Evolutionary conservation across 1,284 basidiomycete genomes (phyloP).

Genomic region (Quambalaria eucalypti): DNA sequence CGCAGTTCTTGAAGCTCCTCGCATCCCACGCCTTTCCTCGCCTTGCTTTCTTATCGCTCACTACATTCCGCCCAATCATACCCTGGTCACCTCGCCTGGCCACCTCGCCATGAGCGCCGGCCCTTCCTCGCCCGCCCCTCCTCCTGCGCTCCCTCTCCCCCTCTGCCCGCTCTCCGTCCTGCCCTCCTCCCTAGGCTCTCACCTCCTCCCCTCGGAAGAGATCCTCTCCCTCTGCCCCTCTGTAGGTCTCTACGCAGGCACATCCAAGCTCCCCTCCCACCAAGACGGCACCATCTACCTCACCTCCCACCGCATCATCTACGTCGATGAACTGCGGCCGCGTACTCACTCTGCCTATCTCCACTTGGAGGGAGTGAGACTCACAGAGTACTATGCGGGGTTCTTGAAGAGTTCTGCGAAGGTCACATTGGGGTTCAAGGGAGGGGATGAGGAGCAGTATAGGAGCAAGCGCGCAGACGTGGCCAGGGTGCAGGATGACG

Average conservation of each 20-base stretch:
- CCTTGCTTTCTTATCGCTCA: no score
- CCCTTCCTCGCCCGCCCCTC: no score
- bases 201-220: conserved; percentile 32
- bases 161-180: conserved; percentile 25
- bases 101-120: no score
- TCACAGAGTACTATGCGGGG: conserved; percentile 83
- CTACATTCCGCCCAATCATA: no score
- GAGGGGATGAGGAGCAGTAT: conserved; percentile 11
- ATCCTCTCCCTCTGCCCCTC: conserved; percentile 29
- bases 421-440: conserved; percentile 59
- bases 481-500: not conserved
- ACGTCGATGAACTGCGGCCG: conserved; percentile 61
- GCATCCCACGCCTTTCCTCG: no score
- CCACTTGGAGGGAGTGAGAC: conserved; percentile 58
- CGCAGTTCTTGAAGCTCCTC: no score
- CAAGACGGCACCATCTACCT: conserved; percentile 65
- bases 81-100: no score
- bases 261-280: conserved; percentile 67
- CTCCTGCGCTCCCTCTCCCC: not conserved
- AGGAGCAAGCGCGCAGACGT: not conserved
- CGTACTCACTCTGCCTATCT: conserved; percentile 49
- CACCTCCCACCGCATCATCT: conserved; percentile 77
- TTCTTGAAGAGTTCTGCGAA: conserved; percentile 85
- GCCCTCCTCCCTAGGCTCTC: conserved; percentile 29
- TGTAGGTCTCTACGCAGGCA: conserved; percentile 50